These are phyloP conservation scores for Anaeramoeba ignava DNA, from an alignment of 78 protist genomes.

Conservation along the genomic window DNA sequence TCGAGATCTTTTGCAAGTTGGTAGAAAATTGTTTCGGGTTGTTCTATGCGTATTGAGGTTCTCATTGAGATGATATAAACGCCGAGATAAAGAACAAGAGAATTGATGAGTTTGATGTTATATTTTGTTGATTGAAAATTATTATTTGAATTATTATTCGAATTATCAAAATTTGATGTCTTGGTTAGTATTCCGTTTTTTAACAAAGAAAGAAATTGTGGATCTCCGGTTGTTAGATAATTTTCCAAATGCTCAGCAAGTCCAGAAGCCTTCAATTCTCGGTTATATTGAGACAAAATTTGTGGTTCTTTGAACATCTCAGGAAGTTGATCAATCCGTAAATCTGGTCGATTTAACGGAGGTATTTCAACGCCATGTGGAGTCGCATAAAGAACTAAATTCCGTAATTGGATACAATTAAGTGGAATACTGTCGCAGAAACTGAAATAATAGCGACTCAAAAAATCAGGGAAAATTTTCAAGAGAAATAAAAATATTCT, in stretches of 20 bases:
- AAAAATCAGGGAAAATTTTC: slow-evolving; percentile 96
- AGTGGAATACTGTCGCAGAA: slow-evolving; percentile 88
- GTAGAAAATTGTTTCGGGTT: too few relatives aligned
- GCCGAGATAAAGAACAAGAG: slow-evolving; percentile 88
- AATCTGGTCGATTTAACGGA: slow-evolving; percentile 85
- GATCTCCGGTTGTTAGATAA: too few relatives aligned
- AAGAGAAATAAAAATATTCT: slow-evolving; percentile 69
- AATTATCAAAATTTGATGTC: too few relatives aligned
- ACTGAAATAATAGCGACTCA: slow-evolving; percentile 78
- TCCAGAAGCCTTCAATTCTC: too few relatives aligned
- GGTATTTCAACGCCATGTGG: slow-evolving; percentile 86
- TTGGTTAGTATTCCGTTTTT: too few relatives aligned
- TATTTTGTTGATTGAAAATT: too few relatives aligned
- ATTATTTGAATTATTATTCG: too few relatives aligned
- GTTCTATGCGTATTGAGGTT: too few relatives aligned
- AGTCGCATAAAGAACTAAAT: slow-evolving; percentile 81
- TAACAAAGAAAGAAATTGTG: too few relatives aligned
- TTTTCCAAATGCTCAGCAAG: too few relatives aligned
- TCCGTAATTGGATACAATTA: slow-evolving; percentile 84
- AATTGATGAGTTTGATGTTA: slow-evolving; percentile 69
- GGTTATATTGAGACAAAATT: slow-evolving; percentile 35
- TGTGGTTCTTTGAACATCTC: slow-evolving; percentile 73
- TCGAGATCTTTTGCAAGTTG: slow-evolving; percentile 59
- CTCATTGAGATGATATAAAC: too few relatives aligned
- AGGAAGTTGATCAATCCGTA: slow-evolving; percentile 77